Evolutionary conservation across 2,329 filamentous ascomycete species (phyloP).

Genomic region (Venturia oleaginea): DNA sequence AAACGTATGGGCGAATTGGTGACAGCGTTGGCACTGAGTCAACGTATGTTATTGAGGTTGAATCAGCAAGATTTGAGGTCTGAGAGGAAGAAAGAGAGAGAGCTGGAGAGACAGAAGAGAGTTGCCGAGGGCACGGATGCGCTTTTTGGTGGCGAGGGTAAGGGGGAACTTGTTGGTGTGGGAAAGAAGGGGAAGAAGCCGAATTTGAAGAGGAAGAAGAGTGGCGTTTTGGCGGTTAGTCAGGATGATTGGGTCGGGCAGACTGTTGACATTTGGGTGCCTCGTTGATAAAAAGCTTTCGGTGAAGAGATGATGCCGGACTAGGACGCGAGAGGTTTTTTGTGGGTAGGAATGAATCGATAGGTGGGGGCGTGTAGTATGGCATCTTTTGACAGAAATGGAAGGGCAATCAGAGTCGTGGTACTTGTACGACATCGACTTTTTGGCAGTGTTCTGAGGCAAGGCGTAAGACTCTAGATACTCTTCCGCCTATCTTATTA

Average conservation of each 20-base stretch:
- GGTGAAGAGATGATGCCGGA: too few relatives aligned
- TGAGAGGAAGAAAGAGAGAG: conserved; percentile 5
- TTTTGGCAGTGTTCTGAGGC: too few relatives aligned
- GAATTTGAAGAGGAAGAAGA: conserved; percentile 10
- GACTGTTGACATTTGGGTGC: conserved; percentile 2
- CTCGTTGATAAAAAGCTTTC: too few relatives aligned
- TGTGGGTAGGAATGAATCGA: too few relatives aligned
- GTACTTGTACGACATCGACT: too few relatives aligned
- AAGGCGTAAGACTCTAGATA: too few relatives aligned
- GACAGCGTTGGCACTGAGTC: conserved; percentile 29
- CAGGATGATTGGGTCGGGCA: conserved; percentile 10
- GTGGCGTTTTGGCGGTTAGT: not conserved
- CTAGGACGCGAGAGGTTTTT: too few relatives aligned
- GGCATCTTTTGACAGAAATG: too few relatives aligned
- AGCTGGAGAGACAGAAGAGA: not conserved
- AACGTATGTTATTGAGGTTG: not conserved
- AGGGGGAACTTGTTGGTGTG: not conserved
- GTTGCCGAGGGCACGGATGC: not conserved
- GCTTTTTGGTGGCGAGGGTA: not conserved
- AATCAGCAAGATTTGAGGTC: not conserved
- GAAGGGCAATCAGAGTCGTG: too few relatives aligned
- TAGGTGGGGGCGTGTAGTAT: too few relatives aligned
- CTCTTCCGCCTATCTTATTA: too few relatives aligned
- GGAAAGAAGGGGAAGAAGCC: conserved; percentile 11
- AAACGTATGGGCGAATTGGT: conserved; percentile 67